A percentile compares a stretch with the other conserved stretches of the same genome.
phyloP scores from a whole-genome alignment of 805 yeast species.

The Diddensiella santjacobensis region DNA sequence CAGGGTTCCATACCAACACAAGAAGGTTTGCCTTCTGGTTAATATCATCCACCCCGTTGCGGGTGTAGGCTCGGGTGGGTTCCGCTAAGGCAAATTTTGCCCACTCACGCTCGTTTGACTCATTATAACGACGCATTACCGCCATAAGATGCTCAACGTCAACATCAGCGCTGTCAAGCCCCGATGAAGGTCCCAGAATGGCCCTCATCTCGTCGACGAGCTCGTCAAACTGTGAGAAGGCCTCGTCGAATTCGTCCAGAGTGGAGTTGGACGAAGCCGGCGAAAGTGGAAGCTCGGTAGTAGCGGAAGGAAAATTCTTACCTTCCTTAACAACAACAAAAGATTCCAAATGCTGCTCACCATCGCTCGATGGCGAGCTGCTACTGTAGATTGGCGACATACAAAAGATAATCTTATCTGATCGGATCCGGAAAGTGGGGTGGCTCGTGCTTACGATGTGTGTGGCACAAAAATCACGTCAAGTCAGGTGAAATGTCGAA shows the following conservation, averaged over 20 bases:
- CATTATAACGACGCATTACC: conserved; percentile 45
- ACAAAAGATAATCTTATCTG: no score
- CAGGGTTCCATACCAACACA: conserved; percentile 68
- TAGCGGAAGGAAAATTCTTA: neutral
- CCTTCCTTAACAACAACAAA: neutral
- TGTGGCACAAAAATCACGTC: conserved; percentile 2
- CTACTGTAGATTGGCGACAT: no score
- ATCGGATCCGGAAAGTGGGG: no score
- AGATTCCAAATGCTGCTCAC: no score
- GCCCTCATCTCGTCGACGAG: conserved; percentile 35
- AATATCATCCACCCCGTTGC: conserved; percentile 73
- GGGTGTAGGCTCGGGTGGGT: conserved; percentile 44
- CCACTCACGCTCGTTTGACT: conserved; percentile 50
- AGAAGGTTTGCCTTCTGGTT: conserved; percentile 67
- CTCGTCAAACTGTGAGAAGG: conserved; percentile 6
- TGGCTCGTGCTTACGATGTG: conserved; percentile 7
- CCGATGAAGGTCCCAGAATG: conserved; percentile 37
- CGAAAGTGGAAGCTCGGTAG: neutral
- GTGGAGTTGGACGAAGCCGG: neutral
- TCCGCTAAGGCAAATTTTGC: conserved; percentile 53
- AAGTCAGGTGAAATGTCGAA: conserved; percentile 20
- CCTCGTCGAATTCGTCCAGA: neutral
- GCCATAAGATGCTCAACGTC: conserved; percentile 46
- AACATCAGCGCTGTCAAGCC: conserved; percentile 45
- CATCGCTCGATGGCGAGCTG: no score